Conservation (phyloP, 257 asterid genomes). For the Solanum bulbocastanum region DNA sequence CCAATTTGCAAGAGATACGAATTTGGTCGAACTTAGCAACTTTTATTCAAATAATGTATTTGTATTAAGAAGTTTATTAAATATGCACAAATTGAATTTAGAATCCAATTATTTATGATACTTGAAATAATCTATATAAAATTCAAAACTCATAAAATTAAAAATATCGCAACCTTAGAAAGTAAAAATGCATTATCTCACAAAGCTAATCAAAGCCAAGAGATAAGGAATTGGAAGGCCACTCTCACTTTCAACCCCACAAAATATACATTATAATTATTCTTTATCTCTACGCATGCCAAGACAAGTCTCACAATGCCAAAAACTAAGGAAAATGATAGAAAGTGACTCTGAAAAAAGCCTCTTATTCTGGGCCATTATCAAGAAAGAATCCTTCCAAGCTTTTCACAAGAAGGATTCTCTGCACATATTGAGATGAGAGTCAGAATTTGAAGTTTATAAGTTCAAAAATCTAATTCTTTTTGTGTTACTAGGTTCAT, state of each 20-base stretch:
- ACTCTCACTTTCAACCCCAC: constrained; percentile 8
- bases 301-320: constrained; percentile 18
- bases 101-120: too few species aligned
- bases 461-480: too few species aligned
- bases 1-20: background rate
- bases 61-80: too few species aligned
- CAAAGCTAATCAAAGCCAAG: constrained; percentile 4
- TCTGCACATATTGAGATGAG: background rate
- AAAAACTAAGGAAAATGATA: constrained; percentile 1
- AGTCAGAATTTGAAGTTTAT: too few species aligned
- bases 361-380: constrained; percentile 1
- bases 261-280: constrained; percentile 14
- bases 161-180: background rate
- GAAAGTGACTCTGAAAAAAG: constrained; percentile 23
- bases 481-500: background rate
- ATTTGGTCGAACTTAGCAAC: too few species aligned
- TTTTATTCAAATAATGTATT: background rate
- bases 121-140: too few species aligned
- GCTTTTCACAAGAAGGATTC: constrained; percentile 8
- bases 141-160: background rate
- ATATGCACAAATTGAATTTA: too few species aligned
- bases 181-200: constrained; percentile 4
- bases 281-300: constrained; percentile 13
- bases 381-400: constrained; percentile 30
- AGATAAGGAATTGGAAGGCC: constrained; percentile 23